A percentile compares a stretch with the other conserved stretches of the same genome.
Conservation (phyloP, 345 rosid species). For the Clarkia xantiana region DNA sequence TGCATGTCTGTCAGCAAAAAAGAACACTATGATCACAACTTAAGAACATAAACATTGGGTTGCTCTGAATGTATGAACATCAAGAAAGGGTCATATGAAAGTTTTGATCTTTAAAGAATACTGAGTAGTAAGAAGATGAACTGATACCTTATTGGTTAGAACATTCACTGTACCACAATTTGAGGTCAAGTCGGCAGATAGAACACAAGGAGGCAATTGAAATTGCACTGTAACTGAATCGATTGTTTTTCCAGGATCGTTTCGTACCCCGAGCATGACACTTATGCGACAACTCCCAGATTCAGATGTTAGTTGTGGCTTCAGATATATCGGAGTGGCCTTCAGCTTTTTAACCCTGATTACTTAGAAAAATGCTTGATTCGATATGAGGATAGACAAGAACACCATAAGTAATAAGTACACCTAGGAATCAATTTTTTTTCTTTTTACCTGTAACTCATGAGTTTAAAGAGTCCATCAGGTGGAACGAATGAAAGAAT, state of each 20-base stretch:
- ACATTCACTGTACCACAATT: constrained; percentile 74
- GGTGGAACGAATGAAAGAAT: constrained; percentile 92
- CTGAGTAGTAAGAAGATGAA: background rate
- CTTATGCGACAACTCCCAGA: constrained; percentile 60
- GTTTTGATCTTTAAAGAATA: too few relatives aligned
- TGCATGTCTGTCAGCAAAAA: constrained; percentile 41
- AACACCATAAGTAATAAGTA: too few relatives aligned
- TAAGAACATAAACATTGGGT: background rate
- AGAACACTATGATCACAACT: constrained; percentile 4
- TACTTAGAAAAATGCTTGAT: background rate
- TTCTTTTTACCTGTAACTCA: constrained; percentile 70
- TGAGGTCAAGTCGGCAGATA: constrained; percentile 73
- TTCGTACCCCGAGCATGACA: constrained; percentile 65
- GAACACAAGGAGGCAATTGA: constrained; percentile 59
- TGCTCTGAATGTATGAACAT: background rate
- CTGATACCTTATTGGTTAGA: constrained; percentile 67
- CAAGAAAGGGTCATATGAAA: too few relatives aligned
- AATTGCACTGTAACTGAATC: constrained; percentile 72
- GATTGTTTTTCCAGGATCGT: constrained; percentile 67
- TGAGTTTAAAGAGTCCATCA: constrained; percentile 88
- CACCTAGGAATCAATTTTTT: too few relatives aligned
- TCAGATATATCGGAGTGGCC: constrained; percentile 66
- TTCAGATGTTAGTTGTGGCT: constrained; percentile 79
- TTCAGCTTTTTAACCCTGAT: constrained; percentile 80
- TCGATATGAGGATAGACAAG: too few relatives aligned